Base-by-base conservation (phyloP, 495 filamentous ascomycete genomes). In the Hyphodiscus hymeniophilus region DNA sequence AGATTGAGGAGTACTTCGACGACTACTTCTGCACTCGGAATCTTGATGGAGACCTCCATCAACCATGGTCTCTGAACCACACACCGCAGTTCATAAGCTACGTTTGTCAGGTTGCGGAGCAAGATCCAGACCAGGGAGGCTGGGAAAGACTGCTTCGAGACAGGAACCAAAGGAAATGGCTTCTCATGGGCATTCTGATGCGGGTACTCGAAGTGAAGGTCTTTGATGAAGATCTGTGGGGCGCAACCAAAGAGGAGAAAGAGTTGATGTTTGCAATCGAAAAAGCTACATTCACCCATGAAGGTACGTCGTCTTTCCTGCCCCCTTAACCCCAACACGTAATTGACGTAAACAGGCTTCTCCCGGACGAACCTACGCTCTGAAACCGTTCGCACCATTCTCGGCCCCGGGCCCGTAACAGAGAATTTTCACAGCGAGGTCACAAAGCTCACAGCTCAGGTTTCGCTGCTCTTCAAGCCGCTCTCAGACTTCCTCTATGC, bases 181-280 rank as follows among this genome's bases (percentile, higher is more conserved):
- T 76, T 12, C 44, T 71, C 15, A 61, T 63, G 48, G 68, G 60
- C 3, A 58, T 76, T 10, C 40, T 74, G 1, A 59, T 56, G 7
- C 65, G 62, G 57, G 54, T 72, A 36, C 47, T 76, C 22, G 63
- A 70, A 47, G 63, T 48, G 32, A 59, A 57, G 17, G 60, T 76
- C 7, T 76, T 72, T 47, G 62, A 62, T 26, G 60, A 64, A 22
- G 50, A 72, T 34, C 48, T 74, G 1, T 76, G 71, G 51, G 70
- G 73, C 3, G 69, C 62, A 1, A 51, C 57, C 5, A 13, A 55
- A 8, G 1, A 20, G 8, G 52, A 57, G 47, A 51, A 51, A 42
- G 34, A 53, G 0, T 59, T 70, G 53, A 40, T 76, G 39, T 52
- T 61, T 38, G 51, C 57, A 8, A 43, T 65, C 18, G 70, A 74